Conservation (phyloP, 345 rosid species). For the Camelina neglecta region DNA sequence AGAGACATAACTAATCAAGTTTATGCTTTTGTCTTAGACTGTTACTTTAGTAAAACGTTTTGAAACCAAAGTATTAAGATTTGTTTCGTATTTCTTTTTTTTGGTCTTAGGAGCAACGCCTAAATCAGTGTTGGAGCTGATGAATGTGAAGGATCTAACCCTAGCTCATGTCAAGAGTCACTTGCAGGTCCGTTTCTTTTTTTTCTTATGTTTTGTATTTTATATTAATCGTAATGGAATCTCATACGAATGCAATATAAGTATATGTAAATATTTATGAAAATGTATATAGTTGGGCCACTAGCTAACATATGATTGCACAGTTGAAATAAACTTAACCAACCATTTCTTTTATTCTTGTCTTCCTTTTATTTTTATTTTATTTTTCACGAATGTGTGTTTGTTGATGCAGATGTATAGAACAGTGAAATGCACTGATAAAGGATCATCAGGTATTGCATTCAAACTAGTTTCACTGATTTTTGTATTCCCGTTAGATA, state of each 20-base stretch:
- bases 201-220: not conserved
- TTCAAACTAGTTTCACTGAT: conserved; percentile 22
- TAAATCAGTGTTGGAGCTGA: conserved; percentile 93
- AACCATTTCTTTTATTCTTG: conserved; percentile 26
- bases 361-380: conserved; percentile 35
- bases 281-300: conserved; percentile 27
- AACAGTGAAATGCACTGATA: conserved; percentile 97
- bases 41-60: conserved; percentile 6
- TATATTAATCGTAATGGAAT: not conserved
- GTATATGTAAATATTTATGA: conserved; percentile 12
- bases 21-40: not conserved
- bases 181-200: conserved; percentile 74
- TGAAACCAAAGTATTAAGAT: conserved; percentile 29
- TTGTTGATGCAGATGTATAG: conserved; percentile 95
- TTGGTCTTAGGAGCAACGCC: conserved; percentile 86
- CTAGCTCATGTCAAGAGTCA: conserved; percentile 99
- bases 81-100: not conserved
- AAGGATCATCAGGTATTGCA: conserved; percentile 73
- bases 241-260: not conserved
- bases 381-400: conserved; percentile 35
- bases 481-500: conserved; percentile 34
- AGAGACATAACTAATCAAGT: not conserved
- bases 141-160: conserved; percentile 99
- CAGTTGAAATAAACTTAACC: conserved; percentile 49
- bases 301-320: conserved; percentile 39